Conservation (phyloP, 148 eudicot species). For the Rhododendron ovatum region DNA sequence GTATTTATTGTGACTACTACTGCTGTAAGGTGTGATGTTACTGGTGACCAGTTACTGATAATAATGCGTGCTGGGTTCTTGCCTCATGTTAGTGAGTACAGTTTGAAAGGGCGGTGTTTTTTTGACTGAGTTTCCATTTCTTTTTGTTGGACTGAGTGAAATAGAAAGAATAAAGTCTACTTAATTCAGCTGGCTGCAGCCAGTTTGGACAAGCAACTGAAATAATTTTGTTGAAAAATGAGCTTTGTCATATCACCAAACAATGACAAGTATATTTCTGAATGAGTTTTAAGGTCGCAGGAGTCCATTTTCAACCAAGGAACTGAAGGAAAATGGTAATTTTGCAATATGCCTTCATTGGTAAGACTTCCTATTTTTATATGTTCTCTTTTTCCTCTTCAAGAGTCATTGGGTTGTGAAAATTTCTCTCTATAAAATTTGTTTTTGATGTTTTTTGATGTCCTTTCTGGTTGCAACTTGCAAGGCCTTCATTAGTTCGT, state of each 20-base stretch:
- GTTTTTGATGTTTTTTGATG: background rate
- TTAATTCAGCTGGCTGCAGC: conserved; percentile 4
- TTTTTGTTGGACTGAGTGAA: background rate
- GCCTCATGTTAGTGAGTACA: background rate
- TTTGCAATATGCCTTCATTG: background rate
- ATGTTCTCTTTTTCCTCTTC: background rate
- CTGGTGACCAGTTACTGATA: background rate
- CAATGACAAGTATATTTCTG: background rate
- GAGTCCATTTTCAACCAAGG: background rate
- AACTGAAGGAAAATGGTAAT: background rate
- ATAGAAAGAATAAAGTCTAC: background rate
- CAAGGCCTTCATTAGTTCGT: background rate
- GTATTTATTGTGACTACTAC: background rate
- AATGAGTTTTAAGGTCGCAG: background rate
- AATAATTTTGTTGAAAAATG: background rate
- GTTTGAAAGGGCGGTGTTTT: background rate
- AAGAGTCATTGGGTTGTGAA: background rate
- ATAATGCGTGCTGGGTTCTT: background rate
- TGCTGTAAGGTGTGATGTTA: background rate
- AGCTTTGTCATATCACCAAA: background rate
- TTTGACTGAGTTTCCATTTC: background rate
- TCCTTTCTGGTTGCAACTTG: background rate
- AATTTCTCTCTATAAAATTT: background rate
- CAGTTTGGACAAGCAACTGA: background rate
- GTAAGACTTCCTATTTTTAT: background rate